These are phyloP conservation scores for Ustilago sp. DNA, from an alignment of 1,284 basidiomycete species.

Conservation along the genomic window DNA sequence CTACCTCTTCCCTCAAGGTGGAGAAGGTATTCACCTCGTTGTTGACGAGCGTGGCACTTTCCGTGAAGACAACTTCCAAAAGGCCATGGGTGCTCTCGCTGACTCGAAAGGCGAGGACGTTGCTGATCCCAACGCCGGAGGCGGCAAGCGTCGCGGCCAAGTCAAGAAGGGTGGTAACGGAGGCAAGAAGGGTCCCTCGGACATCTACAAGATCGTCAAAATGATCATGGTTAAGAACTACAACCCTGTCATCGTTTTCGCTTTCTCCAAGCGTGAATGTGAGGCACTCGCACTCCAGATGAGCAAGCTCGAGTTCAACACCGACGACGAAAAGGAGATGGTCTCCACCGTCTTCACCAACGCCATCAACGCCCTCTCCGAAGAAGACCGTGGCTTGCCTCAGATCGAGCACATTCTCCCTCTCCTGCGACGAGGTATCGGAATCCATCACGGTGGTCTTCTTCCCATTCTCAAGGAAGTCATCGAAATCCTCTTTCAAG, in stretches of 20 bases:
- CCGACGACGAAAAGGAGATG: slow-evolving; percentile 89
- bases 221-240: slow-evolving; percentile 99
- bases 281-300: slow-evolving; percentile 90
- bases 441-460: slow-evolving; percentile 97
- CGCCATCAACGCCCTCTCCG: slow-evolving; percentile 88
- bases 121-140: slow-evolving; percentile 79
- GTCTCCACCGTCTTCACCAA: slow-evolving; percentile 92
- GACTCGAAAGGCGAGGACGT: slow-evolving; percentile 86
- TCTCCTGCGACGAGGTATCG: slow-evolving; percentile 92
- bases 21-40: slow-evolving; percentile 96
- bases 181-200: slow-evolving; percentile 96
- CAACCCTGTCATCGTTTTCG: slow-evolving; percentile 98
- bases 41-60: slow-evolving; percentile 98
- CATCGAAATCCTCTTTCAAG: slow-evolving; percentile 99
- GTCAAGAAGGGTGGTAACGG: slow-evolving; percentile 90
- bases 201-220: slow-evolving; percentile 97
- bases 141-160: slow-evolving; percentile 76
- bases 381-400: slow-evolving; percentile 88
- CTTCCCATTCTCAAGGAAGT: slow-evolving; percentile 98
- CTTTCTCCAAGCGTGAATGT: slow-evolving; percentile 98
- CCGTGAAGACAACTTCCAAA: slow-evolving; percentile 95
- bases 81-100: slow-evolving; percentile 94
- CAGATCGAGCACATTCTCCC: slow-evolving; percentile 95
- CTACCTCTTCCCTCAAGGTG: slow-evolving; percentile 95
- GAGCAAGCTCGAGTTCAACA: slow-evolving; percentile 96